These are phyloP conservation scores for Porcisia deanei DNA, from an alignment of 208 protist genomes.

Conservation along the genomic window DNA sequence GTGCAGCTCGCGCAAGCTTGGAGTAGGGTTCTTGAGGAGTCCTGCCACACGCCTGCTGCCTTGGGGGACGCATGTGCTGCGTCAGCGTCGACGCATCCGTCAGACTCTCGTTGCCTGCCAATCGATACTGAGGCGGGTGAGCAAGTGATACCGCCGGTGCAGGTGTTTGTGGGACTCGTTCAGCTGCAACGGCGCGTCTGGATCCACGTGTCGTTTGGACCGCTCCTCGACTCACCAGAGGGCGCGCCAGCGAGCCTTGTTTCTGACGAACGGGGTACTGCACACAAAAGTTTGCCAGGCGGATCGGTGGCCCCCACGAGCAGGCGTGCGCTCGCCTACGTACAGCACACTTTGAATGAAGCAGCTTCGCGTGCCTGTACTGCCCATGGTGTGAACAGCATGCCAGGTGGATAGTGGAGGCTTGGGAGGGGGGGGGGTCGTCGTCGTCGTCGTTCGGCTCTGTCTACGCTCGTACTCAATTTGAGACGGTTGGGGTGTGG, in stretches of 20 bases:
- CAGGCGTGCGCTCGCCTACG: not conserved
- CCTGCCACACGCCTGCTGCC: not conserved
- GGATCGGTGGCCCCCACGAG: not conserved
- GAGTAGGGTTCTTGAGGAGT: not conserved
- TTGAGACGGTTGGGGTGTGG: no score
- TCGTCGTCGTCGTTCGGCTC: no score
- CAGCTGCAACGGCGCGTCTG: slow-evolving; percentile 48
- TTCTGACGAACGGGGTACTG: not conserved
- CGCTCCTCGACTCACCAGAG: not conserved
- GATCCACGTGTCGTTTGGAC: slow-evolving; percentile 27
- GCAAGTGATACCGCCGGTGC: not conserved
- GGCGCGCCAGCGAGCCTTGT: not conserved
- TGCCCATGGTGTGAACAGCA: not conserved
- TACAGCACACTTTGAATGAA: not conserved
- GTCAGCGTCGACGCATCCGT: not conserved
- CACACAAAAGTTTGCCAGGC: not conserved
- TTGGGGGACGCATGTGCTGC: not conserved
- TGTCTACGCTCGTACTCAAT: no score
- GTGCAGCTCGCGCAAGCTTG: slow-evolving; percentile 26
- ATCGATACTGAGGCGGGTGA: not conserved
- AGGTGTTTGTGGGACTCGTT: slow-evolving; percentile 36
- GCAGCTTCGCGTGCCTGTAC: not conserved
- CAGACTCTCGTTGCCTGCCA: not conserved
- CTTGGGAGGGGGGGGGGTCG: no score
- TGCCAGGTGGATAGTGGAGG: not conserved